Conservation (phyloP, 148 eudicot species). For the Rhododendron mucronatum region DNA sequence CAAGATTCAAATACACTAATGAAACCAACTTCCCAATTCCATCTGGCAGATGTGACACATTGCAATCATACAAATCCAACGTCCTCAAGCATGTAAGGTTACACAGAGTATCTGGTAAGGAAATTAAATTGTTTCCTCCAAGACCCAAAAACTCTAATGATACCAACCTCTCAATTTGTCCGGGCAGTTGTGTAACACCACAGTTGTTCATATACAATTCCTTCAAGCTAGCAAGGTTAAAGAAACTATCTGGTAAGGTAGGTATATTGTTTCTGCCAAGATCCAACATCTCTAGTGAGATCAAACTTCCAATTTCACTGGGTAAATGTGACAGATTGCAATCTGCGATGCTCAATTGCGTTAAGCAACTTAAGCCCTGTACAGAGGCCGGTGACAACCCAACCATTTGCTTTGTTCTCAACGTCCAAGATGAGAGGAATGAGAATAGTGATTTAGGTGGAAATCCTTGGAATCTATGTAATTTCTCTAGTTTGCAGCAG, state of each 20-base stretch:
- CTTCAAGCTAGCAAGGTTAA: background rate
- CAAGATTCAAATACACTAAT: background rate
- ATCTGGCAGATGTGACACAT: background rate
- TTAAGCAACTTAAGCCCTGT: background rate
- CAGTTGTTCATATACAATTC: background rate
- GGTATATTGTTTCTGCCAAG: background rate
- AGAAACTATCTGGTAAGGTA: background rate
- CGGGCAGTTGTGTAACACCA: background rate
- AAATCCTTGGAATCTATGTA: no score
- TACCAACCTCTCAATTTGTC: background rate
- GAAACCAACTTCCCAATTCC: background rate
- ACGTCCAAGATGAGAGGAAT: background rate
- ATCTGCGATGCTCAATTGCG: background rate
- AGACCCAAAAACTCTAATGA: background rate
- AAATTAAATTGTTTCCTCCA: background rate
- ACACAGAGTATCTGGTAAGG: background rate
- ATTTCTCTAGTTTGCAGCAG: background rate
- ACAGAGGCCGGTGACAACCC: background rate
- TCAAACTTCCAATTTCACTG: slow-evolving; percentile 4
- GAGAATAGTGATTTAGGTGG: background rate
- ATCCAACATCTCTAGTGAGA: background rate
- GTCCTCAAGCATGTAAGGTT: background rate
- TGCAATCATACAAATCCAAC: background rate
- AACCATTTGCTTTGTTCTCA: background rate
- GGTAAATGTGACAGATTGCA: slow-evolving; percentile 5